phyloP scores from a whole-genome alignment of 495 filamentous ascomycete genomes.

The Podospora fimiseda region DNA sequence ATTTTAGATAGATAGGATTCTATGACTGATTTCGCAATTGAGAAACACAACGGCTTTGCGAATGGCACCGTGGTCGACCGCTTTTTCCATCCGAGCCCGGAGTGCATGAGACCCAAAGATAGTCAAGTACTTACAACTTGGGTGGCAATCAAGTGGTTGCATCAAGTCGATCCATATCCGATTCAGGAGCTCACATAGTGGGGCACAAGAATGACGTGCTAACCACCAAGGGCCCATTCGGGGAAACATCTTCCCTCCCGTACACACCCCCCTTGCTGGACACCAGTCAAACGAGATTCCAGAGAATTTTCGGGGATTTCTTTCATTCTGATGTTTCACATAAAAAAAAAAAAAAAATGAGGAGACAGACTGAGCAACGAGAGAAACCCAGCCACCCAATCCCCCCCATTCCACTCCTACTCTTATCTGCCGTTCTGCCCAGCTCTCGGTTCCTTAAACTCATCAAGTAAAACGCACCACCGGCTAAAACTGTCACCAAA shows the following conservation, averaged over 20 bases:
- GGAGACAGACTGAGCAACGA: too few species aligned
- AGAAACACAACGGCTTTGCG: too few species aligned
- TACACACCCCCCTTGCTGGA: too few species aligned
- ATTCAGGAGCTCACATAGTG: slow-evolving; percentile 3
- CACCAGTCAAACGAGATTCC: too few species aligned
- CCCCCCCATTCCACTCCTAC: background rate
- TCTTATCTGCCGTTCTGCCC: background rate
- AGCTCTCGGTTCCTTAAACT: background rate
- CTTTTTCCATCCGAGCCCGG: slow-evolving; percentile 25
- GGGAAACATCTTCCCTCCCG: too few species aligned
- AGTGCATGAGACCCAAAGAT: slow-evolving; percentile 2
- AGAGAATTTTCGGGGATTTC: background rate
- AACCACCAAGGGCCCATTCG: background rate
- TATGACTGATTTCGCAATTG: too few species aligned
- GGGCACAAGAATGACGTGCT: slow-evolving; percentile 12
- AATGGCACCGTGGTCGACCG: slow-evolving; percentile 14
- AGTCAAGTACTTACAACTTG: slow-evolving; percentile 3
- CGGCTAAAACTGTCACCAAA: too few species aligned
- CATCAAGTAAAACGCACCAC: too few species aligned
- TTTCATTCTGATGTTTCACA: too few species aligned
- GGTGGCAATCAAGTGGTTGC: background rate
- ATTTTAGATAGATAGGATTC: too few species aligned
- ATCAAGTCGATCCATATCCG: slow-evolving; percentile 11
- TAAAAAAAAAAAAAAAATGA: too few species aligned
- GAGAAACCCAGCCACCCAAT: too few species aligned